Percentiles rank a stretch among this genome's conserved stretches.
Conservation (phyloP, 2,329 filamentous ascomycete genomes). For the Aureobasidium sp. region DNA sequence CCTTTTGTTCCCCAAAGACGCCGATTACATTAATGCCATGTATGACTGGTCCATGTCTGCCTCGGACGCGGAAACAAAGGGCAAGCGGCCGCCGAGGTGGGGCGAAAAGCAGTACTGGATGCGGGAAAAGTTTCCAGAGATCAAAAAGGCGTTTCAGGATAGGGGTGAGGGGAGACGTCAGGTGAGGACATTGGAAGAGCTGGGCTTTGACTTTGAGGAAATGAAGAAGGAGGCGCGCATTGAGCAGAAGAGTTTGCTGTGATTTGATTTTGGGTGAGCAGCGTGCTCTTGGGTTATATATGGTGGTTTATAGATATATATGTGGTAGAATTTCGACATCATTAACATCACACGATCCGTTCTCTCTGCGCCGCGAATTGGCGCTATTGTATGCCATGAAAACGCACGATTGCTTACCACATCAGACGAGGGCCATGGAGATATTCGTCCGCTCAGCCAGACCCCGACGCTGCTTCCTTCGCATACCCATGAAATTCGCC, state of each 20-base stretch:
- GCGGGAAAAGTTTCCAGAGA: conserved; percentile 58
- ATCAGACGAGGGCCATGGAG: not conserved
- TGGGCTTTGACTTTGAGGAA: conserved; percentile 48
- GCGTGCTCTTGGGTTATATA: not conserved
- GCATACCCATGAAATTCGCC: conserved; percentile 20
- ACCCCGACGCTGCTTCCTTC: conserved; percentile 10
- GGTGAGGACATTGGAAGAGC: conserved; percentile 60
- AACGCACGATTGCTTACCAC: not conserved
- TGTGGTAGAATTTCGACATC: no score
- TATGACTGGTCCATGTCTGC: conserved; percentile 54
- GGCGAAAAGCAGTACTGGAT: conserved; percentile 64
- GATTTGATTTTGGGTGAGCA: not conserved
- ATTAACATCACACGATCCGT: no score
- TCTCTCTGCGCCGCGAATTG: no score
- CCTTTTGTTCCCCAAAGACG: conserved; percentile 55
- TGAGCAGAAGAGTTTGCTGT: conserved; percentile 19
- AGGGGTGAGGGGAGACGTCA: conserved; percentile 50
- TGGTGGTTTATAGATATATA: no score
- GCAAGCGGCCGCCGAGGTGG: conserved; percentile 68
- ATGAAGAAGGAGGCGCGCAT: conserved; percentile 24
- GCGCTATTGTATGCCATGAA: not conserved
- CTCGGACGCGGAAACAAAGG: conserved; percentile 35
- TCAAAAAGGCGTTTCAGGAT: conserved; percentile 65
- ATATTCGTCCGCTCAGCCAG: not conserved
- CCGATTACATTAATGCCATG: conserved; percentile 61